phyloP scores from a whole-genome alignment of 2,329 filamentous ascomycete species.

The Colletotrichum kahawae region DNA sequence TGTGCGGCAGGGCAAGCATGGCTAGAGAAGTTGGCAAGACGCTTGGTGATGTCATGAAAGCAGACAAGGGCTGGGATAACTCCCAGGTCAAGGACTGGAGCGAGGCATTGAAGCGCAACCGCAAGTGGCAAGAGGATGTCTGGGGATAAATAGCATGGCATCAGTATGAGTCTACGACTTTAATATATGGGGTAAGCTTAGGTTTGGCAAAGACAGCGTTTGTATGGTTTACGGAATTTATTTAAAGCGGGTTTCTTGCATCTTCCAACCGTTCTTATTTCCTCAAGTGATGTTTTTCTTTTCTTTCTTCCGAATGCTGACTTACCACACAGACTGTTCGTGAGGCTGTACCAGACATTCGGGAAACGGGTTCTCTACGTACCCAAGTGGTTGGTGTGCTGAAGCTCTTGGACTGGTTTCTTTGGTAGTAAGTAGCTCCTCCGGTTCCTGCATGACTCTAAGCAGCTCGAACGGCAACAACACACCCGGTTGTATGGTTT shows the following conservation, averaged over 20 bases:
- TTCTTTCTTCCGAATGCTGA: background rate
- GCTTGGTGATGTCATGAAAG: slow-evolving; percentile 39
- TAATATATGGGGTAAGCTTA: background rate
- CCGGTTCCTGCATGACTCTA: background rate
- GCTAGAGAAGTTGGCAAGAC: slow-evolving; percentile 46
- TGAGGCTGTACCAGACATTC: background rate
- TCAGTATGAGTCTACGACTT: slow-evolving; percentile 26
- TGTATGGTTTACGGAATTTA: background rate
- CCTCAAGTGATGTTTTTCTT: background rate
- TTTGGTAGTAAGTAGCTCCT: background rate
- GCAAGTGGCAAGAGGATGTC: slow-evolving; percentile 60
- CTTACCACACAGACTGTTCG: background rate
- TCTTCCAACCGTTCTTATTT: background rate
- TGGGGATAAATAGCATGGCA: slow-evolving; percentile 41
- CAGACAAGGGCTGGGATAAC: slow-evolving; percentile 41
- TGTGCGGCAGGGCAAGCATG: slow-evolving; percentile 46
- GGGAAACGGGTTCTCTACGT: background rate
- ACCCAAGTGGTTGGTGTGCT: background rate
- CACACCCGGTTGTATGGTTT: background rate
- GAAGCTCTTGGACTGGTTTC: background rate
- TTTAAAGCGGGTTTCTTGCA: background rate
- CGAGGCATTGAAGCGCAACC: slow-evolving; percentile 50
- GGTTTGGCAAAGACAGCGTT: background rate
- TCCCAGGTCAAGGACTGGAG: slow-evolving; percentile 48
- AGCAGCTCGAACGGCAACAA: background rate